Conservation (phyloP, 1,284 basidiomycete species). For the Heterobasidion irregulare region DNA sequence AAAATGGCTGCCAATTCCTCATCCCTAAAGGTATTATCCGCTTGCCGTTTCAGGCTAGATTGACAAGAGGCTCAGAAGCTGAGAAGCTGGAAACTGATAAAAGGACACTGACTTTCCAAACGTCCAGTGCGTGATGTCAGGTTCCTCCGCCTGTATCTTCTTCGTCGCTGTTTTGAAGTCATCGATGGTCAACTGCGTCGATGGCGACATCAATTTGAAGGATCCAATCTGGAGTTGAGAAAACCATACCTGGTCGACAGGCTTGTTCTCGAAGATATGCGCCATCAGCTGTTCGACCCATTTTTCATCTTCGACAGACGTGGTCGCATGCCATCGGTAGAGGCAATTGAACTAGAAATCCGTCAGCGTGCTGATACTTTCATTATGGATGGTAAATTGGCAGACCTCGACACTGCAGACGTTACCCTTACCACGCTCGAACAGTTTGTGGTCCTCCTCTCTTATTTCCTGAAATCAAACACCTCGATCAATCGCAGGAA, state of each 20-base stretch:
- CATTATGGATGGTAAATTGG: not conserved
- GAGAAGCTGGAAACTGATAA: not conserved
- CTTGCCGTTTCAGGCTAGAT: conserved; percentile 51
- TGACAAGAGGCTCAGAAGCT: conserved; percentile 3
- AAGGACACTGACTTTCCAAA: conserved; percentile 43
- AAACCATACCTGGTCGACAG: conserved; percentile 29
- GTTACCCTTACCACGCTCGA: conserved; percentile 72
- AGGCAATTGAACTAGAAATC: conserved; percentile 65
- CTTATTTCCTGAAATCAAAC: conserved; percentile 46
- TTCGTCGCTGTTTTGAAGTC: conserved; percentile 53
- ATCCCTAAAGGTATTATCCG: conserved; percentile 60
- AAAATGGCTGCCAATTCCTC: conserved; percentile 62
- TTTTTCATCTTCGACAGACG: conserved; percentile 57
- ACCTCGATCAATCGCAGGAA: not conserved
- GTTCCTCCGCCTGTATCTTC: conserved; percentile 29
- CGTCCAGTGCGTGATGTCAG: conserved; percentile 56
- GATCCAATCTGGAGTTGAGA: not conserved
- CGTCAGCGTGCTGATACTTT: no score
- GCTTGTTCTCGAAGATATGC: conserved; percentile 45
- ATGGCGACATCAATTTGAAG: no score
- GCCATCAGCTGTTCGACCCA: conserved; percentile 50
- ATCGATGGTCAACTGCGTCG: conserved; percentile 21
- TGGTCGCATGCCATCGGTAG: conserved; percentile 78
- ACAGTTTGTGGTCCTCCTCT: conserved; percentile 45
- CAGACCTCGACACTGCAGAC: conserved; percentile 68